Percentiles rank a stretch among this genome's conserved stretches.
phyloP scores from a whole-genome alignment of 768 basidiomycete genomes.

The Kwoniella dejecticola region DNA sequence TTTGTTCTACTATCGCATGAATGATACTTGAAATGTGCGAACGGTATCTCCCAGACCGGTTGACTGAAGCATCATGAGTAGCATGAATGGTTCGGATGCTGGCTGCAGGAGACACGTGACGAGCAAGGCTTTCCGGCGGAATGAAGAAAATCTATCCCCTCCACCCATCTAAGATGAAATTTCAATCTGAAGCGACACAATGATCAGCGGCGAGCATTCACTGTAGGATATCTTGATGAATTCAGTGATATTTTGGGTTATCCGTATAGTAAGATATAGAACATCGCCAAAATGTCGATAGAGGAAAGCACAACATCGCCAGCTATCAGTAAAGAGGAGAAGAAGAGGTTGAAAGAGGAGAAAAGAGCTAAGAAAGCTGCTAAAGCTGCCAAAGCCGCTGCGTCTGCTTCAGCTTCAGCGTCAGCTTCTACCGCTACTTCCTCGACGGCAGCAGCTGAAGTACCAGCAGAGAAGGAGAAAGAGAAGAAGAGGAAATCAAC shows the following conservation, averaged over 20 bases:
- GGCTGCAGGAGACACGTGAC: slow-evolving; percentile 7
- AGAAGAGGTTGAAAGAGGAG: slow-evolving; percentile 25
- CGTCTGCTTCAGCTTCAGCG: not conserved
- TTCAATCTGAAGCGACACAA: slow-evolving; percentile 6
- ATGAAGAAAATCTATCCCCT: not conserved
- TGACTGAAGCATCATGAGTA: too few species aligned
- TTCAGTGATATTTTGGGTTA: too few species aligned
- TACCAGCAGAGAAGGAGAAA: slow-evolving; percentile 29
- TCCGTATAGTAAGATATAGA: too few species aligned
- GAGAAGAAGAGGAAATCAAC: slow-evolving; percentile 28
- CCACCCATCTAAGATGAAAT: slow-evolving; percentile 19
- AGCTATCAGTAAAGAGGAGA: slow-evolving; percentile 29
- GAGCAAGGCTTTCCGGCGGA: not conserved
- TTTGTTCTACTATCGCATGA: not conserved
- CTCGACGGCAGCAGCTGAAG: too few species aligned
- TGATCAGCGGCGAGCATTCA: not conserved
- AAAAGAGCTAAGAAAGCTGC: slow-evolving; percentile 19
- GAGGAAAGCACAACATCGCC: not conserved
- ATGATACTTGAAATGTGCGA: not conserved
- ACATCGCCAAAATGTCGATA: slow-evolving; percentile 15
- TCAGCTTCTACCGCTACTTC: slow-evolving; percentile 5
- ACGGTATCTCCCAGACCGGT: too few species aligned
- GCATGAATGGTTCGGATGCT: too few species aligned
- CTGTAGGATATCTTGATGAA: too few species aligned
- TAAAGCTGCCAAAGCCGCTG: slow-evolving; percentile 8